These are phyloP conservation scores for Metschnikowia vanudenii DNA, from an alignment of 805 yeast genomes.

Conservation along the genomic window DNA sequence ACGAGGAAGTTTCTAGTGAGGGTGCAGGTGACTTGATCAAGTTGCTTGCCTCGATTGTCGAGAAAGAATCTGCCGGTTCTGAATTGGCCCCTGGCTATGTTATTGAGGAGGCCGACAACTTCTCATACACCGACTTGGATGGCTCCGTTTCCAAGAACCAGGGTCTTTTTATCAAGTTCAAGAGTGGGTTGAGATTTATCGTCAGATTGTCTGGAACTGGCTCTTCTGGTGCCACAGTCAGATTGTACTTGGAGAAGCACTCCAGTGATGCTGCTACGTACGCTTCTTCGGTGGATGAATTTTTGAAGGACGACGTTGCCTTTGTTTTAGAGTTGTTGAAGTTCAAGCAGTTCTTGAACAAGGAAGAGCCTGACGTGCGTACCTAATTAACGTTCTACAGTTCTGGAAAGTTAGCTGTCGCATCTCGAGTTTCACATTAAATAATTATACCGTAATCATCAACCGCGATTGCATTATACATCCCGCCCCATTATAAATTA, in stretches of 20 bases:
- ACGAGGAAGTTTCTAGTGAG: constrained; percentile 74
- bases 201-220: constrained; percentile 96
- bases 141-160: constrained; percentile 87
- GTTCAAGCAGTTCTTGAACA: constrained; percentile 72
- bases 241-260: constrained; percentile 87
- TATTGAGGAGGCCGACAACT: constrained; percentile 80
- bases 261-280: constrained; percentile 55
- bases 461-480: background rate
- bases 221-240: constrained; percentile 94
- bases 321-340: constrained; percentile 66
- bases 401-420: background rate
- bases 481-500: background rate
- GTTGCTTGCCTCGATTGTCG: constrained; percentile 35
- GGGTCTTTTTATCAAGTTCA: constrained; percentile 81
- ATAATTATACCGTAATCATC: background rate
- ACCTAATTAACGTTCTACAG: constrained; percentile 44
- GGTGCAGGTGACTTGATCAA: constrained; percentile 72
- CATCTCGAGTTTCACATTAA: background rate
- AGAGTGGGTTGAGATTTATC: constrained; percentile 79
- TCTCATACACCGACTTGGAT: constrained; percentile 89
- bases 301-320: constrained; percentile 58
- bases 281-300: constrained; percentile 59
- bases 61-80: constrained; percentile 43
- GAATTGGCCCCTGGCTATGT: constrained; percentile 46
- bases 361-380: constrained; percentile 83